Base-by-base conservation (phyloP, 768 basidiomycete genomes). In the Lactarius evosmus region DNA sequence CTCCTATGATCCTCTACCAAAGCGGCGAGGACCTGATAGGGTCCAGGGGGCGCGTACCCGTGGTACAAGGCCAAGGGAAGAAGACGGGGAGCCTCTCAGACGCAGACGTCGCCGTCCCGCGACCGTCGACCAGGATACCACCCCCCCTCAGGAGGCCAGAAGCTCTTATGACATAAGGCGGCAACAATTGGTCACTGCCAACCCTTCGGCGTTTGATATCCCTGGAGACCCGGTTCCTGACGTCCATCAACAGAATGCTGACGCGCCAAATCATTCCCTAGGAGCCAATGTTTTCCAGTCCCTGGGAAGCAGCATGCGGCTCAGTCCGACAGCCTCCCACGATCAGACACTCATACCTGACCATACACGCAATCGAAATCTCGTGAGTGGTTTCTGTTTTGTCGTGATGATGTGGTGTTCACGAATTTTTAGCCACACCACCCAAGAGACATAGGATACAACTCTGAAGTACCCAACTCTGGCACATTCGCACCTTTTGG, bases 21-120 rank as follows among this genome's bases (percentile, higher is more conserved):
- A 88, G 70, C 86, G 91, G 51, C 82, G 91, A 44, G 91, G 91
- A 1, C 91, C 91, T 2, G 91, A 92, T 74, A 89, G 83, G 74
- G 81, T 78, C 0, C 89, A 89, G n/a, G 90, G 91, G 25, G 88
- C 88, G 41, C 86, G 91, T 29, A 88, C 90, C 70, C 82, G 90
- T 46, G 76, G 78, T 62, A 74, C 80, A 5, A 75, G 79, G 34
- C 61, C 68, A 41, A 81, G 80, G 56, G 65, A 71, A 27, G 75
- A 78, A 44, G 78, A 76, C 27, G 70, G 41, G 9, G 61, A 58
- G 53, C 70, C 63, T 12, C 58, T 63, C 34, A 58, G 59, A 61
- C 67, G 71, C 30, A 60, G 74, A 46, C 68, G 68, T 27, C 66
- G 68, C 7, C 67, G 40, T 30, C 17, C 32, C 7, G 16, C 34